Evolutionary conservation across 345 rosid genomes (phyloP).

Genomic region (Corymbia maculata): DNA sequence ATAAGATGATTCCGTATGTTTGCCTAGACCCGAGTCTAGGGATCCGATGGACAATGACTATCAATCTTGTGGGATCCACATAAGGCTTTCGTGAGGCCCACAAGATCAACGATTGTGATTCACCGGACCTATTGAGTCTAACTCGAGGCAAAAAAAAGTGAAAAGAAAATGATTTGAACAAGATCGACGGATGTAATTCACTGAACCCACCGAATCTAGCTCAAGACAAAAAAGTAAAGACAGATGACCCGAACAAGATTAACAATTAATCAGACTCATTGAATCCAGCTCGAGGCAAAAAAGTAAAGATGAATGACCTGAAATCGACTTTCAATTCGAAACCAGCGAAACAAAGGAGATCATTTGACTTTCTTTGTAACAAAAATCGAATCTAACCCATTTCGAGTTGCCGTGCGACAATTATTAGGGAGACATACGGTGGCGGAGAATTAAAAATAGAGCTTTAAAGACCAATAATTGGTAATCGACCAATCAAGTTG

Average conservation of each 20-base stretch:
- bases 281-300: rapidly evolving
- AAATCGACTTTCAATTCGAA: neutral
- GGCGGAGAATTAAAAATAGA: neutral
- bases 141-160: rapidly evolving
- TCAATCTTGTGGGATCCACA: rapidly evolving
- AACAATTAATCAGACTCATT: rapidly evolving
- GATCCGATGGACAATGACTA: rapidly evolving
- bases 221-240: neutral
- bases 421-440: neutral
- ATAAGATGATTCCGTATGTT: neutral
- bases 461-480: neutral
- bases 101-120: rapidly evolving
- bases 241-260: rapidly evolving
- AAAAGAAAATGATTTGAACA: rapidly evolving
- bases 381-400: neutral
- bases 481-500: neutral
- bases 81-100: rapidly evolving
- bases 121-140: no score
- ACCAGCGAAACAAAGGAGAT: neutral
- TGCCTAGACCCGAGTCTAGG: rapidly evolving
- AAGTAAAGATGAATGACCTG: rapidly evolving
- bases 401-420: neutral
- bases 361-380: neutral
- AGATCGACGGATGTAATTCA: no score
- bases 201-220: rapidly evolving